Evolutionary conservation across 768 basidiomycete species (phyloP), one percentile per base, ranked within the genome.

Genomic region (Suillus placidus): DNA sequence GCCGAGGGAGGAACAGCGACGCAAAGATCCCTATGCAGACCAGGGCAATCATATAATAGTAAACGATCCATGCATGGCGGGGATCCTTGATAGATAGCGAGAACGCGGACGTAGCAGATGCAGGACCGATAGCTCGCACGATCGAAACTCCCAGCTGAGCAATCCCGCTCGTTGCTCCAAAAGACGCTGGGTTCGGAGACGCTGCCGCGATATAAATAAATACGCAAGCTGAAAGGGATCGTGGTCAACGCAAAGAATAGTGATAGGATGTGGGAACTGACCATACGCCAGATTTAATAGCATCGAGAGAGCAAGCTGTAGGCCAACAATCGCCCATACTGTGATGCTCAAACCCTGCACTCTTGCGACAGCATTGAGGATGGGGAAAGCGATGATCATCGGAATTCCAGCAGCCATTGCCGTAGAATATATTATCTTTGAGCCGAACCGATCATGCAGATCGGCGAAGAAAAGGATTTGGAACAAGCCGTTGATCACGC

Each of bases 121-220:
- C 84, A 5, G 88, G 88, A 16, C 89, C 89, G 64, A 85, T 66
- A 20, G 79, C 70, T 55, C 82, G 80, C 72, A 76, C 78, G 66
- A 80, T 71, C 47, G 80, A 80, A 68, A 72, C 73, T 4, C 74
- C 51, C 57, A 84, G 76, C 72, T 85, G 84, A 20, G 82, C 79
- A 8, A 87, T 74, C 1, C 91, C 90, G 68, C 90, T 92, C 23
- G 87, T 89, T 4, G 88, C 84, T 16, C 91, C 91, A 7, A 92
- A 80, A 8, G 88, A 85, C 9, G 85, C 84, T 38, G 82, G 82
- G 62, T 89, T 89, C 10, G 90, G 90, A 0, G 91, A 80, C 14
- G 90, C 81, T 4, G 84, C 85, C 12, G 84, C 80, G 65, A 92
- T 87, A 68, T 86, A 89, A 61, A 92, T 89, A 75, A 90, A 91